Evolutionary conservation across 805 yeast species (phyloP), one percentile per base, ranked within the genome.

Genomic region (Lipomyces sp.): DNA sequence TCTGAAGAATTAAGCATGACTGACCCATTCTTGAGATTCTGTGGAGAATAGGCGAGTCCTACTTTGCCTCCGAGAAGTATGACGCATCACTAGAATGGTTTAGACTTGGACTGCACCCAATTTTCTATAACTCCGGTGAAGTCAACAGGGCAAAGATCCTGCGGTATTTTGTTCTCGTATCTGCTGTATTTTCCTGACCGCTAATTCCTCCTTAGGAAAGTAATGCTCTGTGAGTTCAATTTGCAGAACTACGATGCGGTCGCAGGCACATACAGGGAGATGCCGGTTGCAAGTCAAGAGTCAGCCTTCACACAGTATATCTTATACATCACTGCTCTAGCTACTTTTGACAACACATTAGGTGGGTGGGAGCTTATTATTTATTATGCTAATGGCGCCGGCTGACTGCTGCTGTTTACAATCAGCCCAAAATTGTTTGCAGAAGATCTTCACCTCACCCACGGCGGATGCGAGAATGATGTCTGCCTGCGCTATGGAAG

Each of bases 401-500:
- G 33, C 35, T 15, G 6, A 2, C 30, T 7, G 61, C 18, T 57
- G 39, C 15, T 34, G 15, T 15, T 33, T n/a, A 1, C 15, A 2
- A 24, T 24, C 53, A 51, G 69, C 69, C 5, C 56, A 48, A 24
- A 42, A 59, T 8, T 60, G 60, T 35, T 45, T 66, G 18, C 42
- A 59, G 5, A 24, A 11, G 13, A 60, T 66, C 6, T 57, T 51
- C 11, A 60, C 53, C 7, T 24, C 61, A 8, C 48, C 64, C 6
- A 51, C 48, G 2, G 58, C 45, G 2, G 63, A 53, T 37, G 24
- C 59, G 18, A 58, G 42, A 32, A 45, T 66, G 29, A 39, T 66
- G 18, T 34, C 60, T 18, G 63, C 69, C 1, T 66, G 69, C 34
- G 69, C 69, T 10, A 60, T 59, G 60, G 66, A 66, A 33, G 64